These are phyloP conservation scores for Lepraria neglecta DNA, from an alignment of 495 filamentous ascomycete genomes.

Conservation along the genomic window DNA sequence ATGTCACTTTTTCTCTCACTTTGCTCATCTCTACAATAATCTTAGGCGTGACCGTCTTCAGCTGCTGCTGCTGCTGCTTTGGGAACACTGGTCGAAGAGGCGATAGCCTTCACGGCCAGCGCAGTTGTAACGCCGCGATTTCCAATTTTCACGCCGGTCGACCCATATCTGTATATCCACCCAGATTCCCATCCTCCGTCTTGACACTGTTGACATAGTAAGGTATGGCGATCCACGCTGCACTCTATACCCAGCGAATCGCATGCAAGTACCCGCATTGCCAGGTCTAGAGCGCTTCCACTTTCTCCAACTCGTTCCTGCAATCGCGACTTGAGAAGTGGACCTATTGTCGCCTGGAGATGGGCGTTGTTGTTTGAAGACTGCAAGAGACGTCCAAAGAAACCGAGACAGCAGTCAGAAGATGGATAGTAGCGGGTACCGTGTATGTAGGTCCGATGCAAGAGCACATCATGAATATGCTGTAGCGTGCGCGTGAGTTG, in stretches of 20 bases:
- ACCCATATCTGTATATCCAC: conserved; percentile 4
- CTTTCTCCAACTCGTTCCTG: conserved; percentile 5
- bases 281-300: conserved; percentile 6
- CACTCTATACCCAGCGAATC: not conserved
- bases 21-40: too few species aligned
- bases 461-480: not conserved
- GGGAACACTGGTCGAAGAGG: too few species aligned
- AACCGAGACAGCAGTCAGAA: not conserved
- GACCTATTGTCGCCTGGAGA: not conserved
- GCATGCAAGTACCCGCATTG: conserved; percentile 2
- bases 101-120: not conserved
- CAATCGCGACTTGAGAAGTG: conserved; percentile 3
- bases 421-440: conserved; percentile 10
- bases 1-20: too few species aligned
- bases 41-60: too few species aligned
- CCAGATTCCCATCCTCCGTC: conserved; percentile 6
- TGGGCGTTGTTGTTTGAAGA: not conserved
- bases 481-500: conserved; percentile 1
- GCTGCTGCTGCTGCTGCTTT: too few species aligned
- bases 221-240: not conserved
- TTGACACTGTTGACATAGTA: not conserved
- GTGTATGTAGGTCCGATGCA: conserved; percentile 1
- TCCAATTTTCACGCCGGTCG: conserved; percentile 2
- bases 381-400: conserved; percentile 6
- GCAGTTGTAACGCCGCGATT: conserved; percentile 11